Base-by-base conservation (phyloP, 495 filamentous ascomycete genomes). In the Pyrenula aspistea region DNA sequence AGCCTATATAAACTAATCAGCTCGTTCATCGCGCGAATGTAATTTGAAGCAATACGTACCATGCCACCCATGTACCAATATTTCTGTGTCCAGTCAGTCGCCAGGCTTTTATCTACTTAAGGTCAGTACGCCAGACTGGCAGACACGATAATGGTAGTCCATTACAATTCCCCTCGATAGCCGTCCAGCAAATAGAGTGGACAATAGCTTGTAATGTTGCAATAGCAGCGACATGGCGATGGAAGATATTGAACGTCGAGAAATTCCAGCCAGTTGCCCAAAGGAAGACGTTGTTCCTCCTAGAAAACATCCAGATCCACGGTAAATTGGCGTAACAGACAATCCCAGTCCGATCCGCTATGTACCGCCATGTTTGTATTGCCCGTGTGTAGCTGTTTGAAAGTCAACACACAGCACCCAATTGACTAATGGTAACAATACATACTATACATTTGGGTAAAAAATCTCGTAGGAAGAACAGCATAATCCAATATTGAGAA, bases 211-310 rank as follows among this genome's bases (percentile, higher is more conserved):
- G 72, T 22, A 80, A 31, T 2, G 76, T 78, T 2, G 77, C 76
- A 4, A 81, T 69, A 55, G 77, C 68, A 2, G 79, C 79, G 24
- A 80, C 68, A 72, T 78, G 77, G 15, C 78, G 77, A 67, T 82
- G 80, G 25, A 82, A 78, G 1, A 77, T 61, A 51, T 77, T 77
- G 60, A 79, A 80, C 0, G 71, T 77, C 1, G 74, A 67, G 59
- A 77, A 78, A 36, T 70, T 75, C 77, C 78, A 82, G 0, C 77
- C 76, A 0, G 78, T 81, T 10, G 76, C 62, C 78, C 76, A 79
- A 1, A 78, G 61, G 31, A 82, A 68, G 15, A 81, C 71, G 55
- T 82, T 82, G 59, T 81, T 83, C 25, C 79, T 73, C 2, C 73
- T 73, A 1, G 71, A 71, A 53, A 81, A 80, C 1, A 82, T 62